Evolutionary conservation across 139 green algal species (phyloP).

Genomic region (Eudorina sp.): DNA sequence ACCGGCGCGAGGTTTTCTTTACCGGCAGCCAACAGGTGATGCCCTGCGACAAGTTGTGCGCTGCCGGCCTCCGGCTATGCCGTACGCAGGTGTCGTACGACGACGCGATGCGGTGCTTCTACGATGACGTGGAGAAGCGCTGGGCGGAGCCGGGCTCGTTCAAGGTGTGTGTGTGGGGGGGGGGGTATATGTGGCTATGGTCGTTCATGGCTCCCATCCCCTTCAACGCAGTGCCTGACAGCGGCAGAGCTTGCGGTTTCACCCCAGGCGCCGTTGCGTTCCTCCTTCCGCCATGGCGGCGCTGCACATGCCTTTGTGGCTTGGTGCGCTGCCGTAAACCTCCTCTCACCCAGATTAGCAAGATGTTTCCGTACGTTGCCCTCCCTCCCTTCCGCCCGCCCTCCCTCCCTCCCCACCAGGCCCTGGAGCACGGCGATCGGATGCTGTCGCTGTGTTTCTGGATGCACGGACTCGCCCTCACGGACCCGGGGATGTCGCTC

Average conservation of each 20-base stretch:
- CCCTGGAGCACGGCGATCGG: conserved; percentile 14
- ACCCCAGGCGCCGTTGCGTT: too few species aligned
- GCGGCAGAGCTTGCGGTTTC: not conserved
- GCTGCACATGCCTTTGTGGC: too few species aligned
- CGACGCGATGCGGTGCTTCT: conserved; percentile 13
- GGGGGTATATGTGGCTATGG: not conserved
- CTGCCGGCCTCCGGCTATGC: not conserved
- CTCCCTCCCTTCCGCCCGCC: not conserved
- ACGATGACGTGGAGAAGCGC: conserved; percentile 4
- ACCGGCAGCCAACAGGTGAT: too few species aligned
- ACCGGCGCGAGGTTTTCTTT: too few species aligned
- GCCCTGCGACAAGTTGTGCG: too few species aligned
- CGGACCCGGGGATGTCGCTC: conserved; percentile 6
- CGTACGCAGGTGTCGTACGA: conserved; percentile 10
- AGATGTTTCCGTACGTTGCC: too few species aligned
- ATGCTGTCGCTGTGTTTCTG: conserved; percentile 41
- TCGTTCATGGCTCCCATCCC: not conserved
- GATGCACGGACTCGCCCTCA: not conserved
- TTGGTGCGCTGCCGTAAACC: too few species aligned
- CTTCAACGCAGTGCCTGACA: too few species aligned
- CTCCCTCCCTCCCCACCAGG: not conserved
- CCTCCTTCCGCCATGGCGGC: too few species aligned
- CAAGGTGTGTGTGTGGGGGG: not conserved
- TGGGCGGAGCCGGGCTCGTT: not conserved
- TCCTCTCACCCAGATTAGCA: too few species aligned